These are phyloP conservation scores for Trichoderma virens DNA, from an alignment of 495 filamentous ascomycete species.

Conservation along the genomic window DNA sequence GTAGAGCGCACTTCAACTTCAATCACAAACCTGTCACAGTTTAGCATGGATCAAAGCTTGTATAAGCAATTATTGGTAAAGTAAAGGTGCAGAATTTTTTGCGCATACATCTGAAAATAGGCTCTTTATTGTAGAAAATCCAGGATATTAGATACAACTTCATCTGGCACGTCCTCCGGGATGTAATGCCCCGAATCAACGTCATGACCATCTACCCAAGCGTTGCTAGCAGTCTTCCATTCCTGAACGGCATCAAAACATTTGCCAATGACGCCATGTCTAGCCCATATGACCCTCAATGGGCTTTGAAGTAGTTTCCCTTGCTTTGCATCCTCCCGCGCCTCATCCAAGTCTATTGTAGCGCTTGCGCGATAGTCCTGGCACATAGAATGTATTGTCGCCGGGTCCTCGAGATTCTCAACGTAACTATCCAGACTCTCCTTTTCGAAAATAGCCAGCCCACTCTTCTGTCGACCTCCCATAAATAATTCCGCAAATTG, in stretches of 20 bases:
- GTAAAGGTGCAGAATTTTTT: not conserved
- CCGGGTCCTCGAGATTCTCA: conserved; percentile 18
- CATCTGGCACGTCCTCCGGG: conserved; percentile 31
- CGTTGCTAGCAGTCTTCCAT: conserved; percentile 26
- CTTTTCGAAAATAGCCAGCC: conserved; percentile 13
- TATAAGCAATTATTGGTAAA: no score
- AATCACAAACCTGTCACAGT: not conserved
- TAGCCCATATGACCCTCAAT: conserved; percentile 30
- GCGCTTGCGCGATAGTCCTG: conserved; percentile 36
- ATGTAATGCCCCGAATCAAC: conserved; percentile 37
- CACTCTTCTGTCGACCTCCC: conserved; percentile 14
- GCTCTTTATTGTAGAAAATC: conserved; percentile 17
- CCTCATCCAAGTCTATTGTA: conserved; percentile 29
- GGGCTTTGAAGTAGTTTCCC: conserved; percentile 29
- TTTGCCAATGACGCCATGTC: conserved; percentile 27
- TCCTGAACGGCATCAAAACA: conserved; percentile 28
- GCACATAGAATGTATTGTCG: conserved; percentile 30
- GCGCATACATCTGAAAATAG: not conserved
- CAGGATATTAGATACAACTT: conserved; percentile 20
- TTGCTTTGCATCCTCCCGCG: conserved; percentile 21
- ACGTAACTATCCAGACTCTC: conserved; percentile 23
- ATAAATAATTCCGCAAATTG: conserved; percentile 21
- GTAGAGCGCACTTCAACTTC: not conserved
- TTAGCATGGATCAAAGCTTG: no score
- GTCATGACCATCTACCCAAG: conserved; percentile 20